Conservation (phyloP, 1,284 basidiomycete species). For the Megacollybia platyphylla region DNA sequence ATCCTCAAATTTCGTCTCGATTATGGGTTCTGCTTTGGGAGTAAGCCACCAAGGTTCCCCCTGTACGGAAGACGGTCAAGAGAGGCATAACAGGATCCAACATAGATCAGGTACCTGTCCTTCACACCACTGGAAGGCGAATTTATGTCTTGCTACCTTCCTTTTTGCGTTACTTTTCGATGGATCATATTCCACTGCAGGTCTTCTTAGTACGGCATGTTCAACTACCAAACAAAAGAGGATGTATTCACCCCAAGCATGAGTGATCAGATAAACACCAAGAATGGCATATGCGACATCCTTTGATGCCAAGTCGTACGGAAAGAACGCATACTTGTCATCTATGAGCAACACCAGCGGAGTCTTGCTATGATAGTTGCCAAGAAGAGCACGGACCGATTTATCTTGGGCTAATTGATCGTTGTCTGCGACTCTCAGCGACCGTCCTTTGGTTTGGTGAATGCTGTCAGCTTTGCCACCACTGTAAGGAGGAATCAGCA, state of each 20-base stretch:
- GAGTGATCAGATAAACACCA: constrained; percentile 57
- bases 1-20: constrained; percentile 1
- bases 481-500: constrained; percentile 17
- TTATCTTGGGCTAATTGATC: constrained; percentile 56
- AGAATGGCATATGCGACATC: constrained; percentile 56
- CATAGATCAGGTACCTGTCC: constrained; percentile 34
- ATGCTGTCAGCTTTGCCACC: constrained; percentile 57
- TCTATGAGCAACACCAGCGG: constrained; percentile 61
- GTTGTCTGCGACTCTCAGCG: constrained; percentile 19
- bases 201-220: constrained; percentile 1
- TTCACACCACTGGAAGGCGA: constrained; percentile 70
- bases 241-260: constrained; percentile 54
- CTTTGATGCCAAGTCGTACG: constrained; percentile 42
- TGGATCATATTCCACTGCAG: constrained; percentile 49
- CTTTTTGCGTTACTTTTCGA: constrained; percentile 26
- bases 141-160: constrained; percentile 58
- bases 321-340: constrained; percentile 59
- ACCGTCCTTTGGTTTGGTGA: constrained; percentile 23
- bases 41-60: constrained; percentile 41
- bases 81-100: constrained; percentile 6
- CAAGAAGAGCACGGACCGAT: constrained; percentile 55
- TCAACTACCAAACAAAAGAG: not conserved
- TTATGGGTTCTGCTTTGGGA: not conserved
- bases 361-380: constrained; percentile 31
- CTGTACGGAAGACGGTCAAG: constrained; percentile 10